Base-by-base conservation (phyloP, 164 flowering plant species). In the Chimonanthus praecox region DNA sequence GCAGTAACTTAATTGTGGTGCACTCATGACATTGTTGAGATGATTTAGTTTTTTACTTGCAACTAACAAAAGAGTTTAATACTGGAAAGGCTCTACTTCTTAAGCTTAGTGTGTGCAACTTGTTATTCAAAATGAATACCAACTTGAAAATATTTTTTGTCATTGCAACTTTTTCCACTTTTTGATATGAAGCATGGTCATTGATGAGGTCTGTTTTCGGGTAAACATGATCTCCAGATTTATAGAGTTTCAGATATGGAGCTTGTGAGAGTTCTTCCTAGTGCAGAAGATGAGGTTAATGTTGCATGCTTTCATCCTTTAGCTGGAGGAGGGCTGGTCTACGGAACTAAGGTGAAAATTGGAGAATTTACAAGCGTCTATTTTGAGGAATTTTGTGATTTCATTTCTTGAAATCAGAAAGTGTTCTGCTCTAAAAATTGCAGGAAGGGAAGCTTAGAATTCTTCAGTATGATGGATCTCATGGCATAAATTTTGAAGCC, bases 251-350 rank as follows among this genome's bases (percentile, higher is more conserved):
- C 94, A 18, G 97, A 96, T 84, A 94, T 96, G 99, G 99, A 93
- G 82, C 96, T 96, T 84, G 95, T 96, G 75, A 86, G 87, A 81
- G 97, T 89, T 49, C 94, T 96, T 80, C 97, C 99, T 20, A 94
- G 95, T 83, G 90, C 98, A n/a, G 99, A 93, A 77, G 99, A 95
- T 83, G 99, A 95, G 80, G 99, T 95, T 49, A 95, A 95, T 87
- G 99, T 95, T 11, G 99, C 99, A 63, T 95, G 97, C 82, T 95
- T 95, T 84, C 99, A 95, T 85, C 99, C 99, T 78, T 85, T 85
- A 48, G 88, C 79, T 76, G 99, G 99, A 74, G 90, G 92, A 67
- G 99, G 99, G 7, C 90, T 96, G 78, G 98, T 96, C 20, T 96
- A 96, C 82, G 99, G 99, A 78, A 96, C 99, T 7, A 96, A 96